A percentile compares a stretch with the other conserved stretches of the same genome.
Conservation (phyloP, 108 stramenopile species). For the Discostella stelligeroides region DNA sequence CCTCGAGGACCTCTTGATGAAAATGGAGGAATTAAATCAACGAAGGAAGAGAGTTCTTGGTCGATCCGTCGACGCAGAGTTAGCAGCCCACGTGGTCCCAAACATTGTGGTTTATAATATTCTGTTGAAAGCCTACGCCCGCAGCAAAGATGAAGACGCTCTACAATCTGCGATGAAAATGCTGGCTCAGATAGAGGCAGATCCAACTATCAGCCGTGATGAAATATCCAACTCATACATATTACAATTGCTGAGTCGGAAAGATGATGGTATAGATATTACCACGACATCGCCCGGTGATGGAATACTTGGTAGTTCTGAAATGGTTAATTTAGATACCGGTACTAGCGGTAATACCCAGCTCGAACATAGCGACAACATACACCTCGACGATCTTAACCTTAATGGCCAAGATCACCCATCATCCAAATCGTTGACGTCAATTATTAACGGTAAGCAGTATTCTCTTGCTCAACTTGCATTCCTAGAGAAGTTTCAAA, state of each 20-base stretch:
- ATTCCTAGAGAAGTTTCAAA: neutral
- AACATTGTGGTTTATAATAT: constrained; percentile 38
- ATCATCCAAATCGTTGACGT: constrained; percentile 27
- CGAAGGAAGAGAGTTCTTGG: constrained; percentile 12
- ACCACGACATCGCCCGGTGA: neutral
- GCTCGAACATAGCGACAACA: neutral
- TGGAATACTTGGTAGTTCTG: neutral
- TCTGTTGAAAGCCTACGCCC: constrained; percentile 34
- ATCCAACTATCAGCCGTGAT: constrained; percentile 28
- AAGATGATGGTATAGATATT: constrained; percentile 9
- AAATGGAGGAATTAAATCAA: constrained; percentile 38
- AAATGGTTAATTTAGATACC: neutral
- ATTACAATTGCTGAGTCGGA: constrained; percentile 13
- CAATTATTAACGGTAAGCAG: constrained; percentile 41
- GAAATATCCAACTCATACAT: constrained; percentile 24
- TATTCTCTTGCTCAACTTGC: neutral
- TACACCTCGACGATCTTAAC: constrained; percentile 24
- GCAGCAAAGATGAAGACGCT: constrained; percentile 10
- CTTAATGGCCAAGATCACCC: constrained; percentile 27
- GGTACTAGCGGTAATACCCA: neutral
- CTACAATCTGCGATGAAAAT: constrained; percentile 31
- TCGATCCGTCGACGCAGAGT: constrained; percentile 17
- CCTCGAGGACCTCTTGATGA: constrained; percentile 29
- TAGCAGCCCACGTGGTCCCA: constrained; percentile 38
- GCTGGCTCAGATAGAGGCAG: constrained; percentile 34